Evolutionary conservation across 371 early-diverging fungal species (phyloP), one percentile per base, ranked within the genome.

Genomic region (Mortierella sp.): DNA sequence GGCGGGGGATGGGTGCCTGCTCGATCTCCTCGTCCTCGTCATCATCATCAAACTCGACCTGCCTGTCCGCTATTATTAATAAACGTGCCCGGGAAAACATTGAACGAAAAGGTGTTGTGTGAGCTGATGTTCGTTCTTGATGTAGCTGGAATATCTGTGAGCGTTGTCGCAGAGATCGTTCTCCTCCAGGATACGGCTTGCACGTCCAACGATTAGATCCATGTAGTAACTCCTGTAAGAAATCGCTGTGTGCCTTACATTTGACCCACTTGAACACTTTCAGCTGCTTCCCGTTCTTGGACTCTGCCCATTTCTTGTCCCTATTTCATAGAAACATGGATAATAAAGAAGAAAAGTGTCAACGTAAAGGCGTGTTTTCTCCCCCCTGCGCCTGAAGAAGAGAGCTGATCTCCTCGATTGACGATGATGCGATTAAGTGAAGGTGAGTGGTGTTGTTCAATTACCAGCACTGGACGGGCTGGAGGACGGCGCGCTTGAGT

Each of bases 261-360:
- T 89, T 91, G 26, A 91, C 88, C 92, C 92, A 92, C 77, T 92
- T 92, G 76, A 87, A 91, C 44, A 88, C 89, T 57, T 90, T 88
- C 54, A 90, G 78, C 34, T 87, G 87, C 50, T 90, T 91, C 50
- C 90, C 88, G 53, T 85, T 88, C 69, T 91, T 88, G 59, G 88
- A 87, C n/a, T 85, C 89, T 43, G 91, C 86, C 92, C 92, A 92
- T 51, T 89, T 89, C 82, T 91, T 92, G 67, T 92, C 92, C 92
- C 92, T 92, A 67, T 5, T 10, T 0, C 14, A 21, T 26, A 16
- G 16, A 11, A 4, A n/a, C 8, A 5, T 40, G 44, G 26, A 26
- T 26, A 26, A 43, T 8, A 40, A 9, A 5, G 13, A 21, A 6
- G 11, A 59, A 53, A 50, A 76, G 31, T 74, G 24, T 71, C 61